Conservation (phyloP, 495 filamentous ascomycete species). For the Margaritispora aquatica region DNA sequence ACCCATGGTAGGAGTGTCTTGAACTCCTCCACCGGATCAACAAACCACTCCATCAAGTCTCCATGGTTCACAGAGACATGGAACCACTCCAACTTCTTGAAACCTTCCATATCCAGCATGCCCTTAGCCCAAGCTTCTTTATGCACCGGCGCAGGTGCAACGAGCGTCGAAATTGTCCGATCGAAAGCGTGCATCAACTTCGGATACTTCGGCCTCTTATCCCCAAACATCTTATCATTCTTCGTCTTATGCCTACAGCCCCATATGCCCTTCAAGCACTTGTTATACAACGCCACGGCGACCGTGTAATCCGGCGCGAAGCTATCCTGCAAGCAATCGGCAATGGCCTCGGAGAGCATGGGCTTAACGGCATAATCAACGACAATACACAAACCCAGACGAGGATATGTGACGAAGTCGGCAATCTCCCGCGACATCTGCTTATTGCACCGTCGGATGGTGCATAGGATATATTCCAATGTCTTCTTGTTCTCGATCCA, state of each 20-base stretch:
- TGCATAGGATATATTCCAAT: neutral
- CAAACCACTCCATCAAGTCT: neutral
- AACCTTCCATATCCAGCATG: neutral
- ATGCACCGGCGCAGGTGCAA: neutral
- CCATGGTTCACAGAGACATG: neutral
- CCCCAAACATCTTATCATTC: neutral
- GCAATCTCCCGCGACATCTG: neutral
- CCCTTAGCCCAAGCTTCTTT: neutral
- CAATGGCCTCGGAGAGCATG: neutral
- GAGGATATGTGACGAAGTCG: neutral
- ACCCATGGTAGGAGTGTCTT: neutral
- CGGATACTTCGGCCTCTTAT: neutral
- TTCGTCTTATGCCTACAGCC: neutral
- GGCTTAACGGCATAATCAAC: neutral
- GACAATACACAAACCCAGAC: neutral
- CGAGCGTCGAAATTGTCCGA: neutral
- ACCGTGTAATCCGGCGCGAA: neutral
- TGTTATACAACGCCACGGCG: neutral
- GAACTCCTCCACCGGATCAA: neutral
- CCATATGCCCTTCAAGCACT: neutral
- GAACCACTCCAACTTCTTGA: neutral
- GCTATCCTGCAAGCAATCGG: neutral
- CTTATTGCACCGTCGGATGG: neutral
- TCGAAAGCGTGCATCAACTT: neutral
- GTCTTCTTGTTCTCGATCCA: neutral